These are phyloP conservation scores for Calendula officinalis DNA, from an alignment of 129 eudicot species.

Conservation along the genomic window DNA sequence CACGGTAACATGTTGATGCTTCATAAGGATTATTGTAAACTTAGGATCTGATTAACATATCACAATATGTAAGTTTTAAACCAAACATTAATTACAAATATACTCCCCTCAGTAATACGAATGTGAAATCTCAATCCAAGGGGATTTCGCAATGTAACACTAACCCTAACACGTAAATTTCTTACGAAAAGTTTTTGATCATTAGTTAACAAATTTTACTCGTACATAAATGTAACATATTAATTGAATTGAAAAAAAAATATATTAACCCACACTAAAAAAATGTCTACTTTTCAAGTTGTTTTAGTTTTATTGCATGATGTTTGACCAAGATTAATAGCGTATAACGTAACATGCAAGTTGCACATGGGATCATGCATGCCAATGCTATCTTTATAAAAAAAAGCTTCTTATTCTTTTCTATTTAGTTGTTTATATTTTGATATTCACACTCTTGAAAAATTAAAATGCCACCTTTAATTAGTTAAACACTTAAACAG, in stretches of 20 bases:
- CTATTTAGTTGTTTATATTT: background rate
- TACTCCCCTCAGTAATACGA: no score
- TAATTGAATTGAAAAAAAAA: background rate
- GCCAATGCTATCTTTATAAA: constrained; percentile 12
- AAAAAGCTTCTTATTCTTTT: constrained; percentile 7
- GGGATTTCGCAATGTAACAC: no score
- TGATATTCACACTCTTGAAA: constrained; percentile 1
- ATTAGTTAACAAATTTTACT: no score
- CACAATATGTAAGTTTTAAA: no score
- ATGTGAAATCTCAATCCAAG: no score
- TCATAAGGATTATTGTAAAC: no score
- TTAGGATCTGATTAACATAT: no score
- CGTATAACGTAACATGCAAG: constrained; percentile 33
- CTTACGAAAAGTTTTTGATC: no score
- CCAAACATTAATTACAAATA: no score
- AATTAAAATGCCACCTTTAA: constrained; percentile 1
- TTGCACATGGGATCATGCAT: constrained; percentile 46
- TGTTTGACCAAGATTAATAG: constrained; percentile 31
- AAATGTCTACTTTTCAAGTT: constrained; percentile 8
- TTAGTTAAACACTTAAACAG: constrained; percentile 7
- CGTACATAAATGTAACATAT: background rate
- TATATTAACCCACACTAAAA: background rate
- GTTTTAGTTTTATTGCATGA: constrained; percentile 23
- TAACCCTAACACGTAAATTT: no score
- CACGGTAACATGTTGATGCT: no score